Conservation (phyloP, 805 yeast genomes). For the Crinitomyces ghanaensis region DNA sequence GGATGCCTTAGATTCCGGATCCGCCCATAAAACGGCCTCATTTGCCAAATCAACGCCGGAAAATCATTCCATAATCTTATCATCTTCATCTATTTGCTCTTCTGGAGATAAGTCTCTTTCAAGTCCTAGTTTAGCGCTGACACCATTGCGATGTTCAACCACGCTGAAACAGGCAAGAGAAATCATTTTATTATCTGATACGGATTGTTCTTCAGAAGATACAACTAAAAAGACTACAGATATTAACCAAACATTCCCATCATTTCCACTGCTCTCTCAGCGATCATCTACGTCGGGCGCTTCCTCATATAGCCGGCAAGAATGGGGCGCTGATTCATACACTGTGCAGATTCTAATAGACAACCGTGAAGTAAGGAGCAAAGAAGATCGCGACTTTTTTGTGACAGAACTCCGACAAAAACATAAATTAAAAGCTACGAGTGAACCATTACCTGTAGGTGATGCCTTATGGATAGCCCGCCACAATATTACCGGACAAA, state of each 20-base stretch:
- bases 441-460: conserved; percentile 60
- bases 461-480: conserved; percentile 86
- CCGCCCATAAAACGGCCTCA: not conserved
- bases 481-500: conserved; percentile 42
- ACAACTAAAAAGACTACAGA: too few relatives aligned
- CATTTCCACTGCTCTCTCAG: not conserved
- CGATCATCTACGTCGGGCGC: not conserved
- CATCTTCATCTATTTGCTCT: not conserved
- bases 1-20: conserved; percentile 25
- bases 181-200: not conserved
- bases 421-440: conserved; percentile 40
- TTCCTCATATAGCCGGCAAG: conserved; percentile 1
- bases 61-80: not conserved
- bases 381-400: conserved; percentile 56
- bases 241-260: not conserved
- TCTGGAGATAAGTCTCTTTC: not conserved
- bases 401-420: conserved; percentile 38
- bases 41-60: not conserved
- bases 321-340: conserved; percentile 54
- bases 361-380: conserved; percentile 67
- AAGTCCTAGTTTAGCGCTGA: not conserved
- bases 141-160: not conserved
- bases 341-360: conserved; percentile 59
- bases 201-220: too few relatives aligned
- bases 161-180: not conserved